Conservation (phyloP, 129 eudicot species). For the Centaurea solstitialis region DNA sequence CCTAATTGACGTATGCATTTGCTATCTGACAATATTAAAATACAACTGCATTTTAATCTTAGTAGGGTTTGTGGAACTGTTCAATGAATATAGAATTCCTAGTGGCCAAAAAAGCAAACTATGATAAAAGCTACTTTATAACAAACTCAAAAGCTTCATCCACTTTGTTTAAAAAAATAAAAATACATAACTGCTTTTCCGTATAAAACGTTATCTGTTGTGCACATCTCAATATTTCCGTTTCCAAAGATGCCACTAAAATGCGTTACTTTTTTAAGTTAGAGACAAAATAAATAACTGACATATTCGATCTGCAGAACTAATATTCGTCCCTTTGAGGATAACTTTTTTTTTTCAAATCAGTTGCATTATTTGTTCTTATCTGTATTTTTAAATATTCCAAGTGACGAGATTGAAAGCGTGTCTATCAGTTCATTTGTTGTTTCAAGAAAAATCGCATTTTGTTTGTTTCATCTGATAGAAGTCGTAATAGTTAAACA, state of each 20-base stretch:
- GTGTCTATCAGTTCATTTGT: not conserved
- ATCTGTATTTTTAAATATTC: not conserved
- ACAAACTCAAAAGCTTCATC: not conserved
- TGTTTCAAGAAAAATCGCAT: not conserved
- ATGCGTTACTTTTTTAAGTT: not conserved
- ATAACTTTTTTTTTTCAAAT: not conserved
- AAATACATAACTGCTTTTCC: not conserved
- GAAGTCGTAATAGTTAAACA: not conserved
- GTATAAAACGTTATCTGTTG: not conserved
- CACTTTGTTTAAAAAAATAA: not conserved
- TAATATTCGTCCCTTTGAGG: not conserved
- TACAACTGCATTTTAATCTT: not conserved
- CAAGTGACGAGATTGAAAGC: not conserved
- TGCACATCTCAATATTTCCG: not conserved
- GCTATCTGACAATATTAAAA: not conserved
- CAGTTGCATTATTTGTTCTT: not conserved
- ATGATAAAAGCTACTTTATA: constrained; percentile 9
- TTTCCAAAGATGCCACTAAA: not conserved
- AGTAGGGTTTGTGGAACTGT: not conserved
- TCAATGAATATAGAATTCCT: not conserved
- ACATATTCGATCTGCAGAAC: not conserved
- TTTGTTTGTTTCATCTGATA: not conserved
- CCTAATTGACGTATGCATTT: not conserved
- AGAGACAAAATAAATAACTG: not conserved
- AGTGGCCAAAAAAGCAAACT: not conserved